A percentile compares a stretch with the other conserved stretches of the same genome.
These are phyloP conservation scores for Pseudocercospora musae DNA, from an alignment of 2,329 filamentous ascomycete species.

Conservation along the genomic window DNA sequence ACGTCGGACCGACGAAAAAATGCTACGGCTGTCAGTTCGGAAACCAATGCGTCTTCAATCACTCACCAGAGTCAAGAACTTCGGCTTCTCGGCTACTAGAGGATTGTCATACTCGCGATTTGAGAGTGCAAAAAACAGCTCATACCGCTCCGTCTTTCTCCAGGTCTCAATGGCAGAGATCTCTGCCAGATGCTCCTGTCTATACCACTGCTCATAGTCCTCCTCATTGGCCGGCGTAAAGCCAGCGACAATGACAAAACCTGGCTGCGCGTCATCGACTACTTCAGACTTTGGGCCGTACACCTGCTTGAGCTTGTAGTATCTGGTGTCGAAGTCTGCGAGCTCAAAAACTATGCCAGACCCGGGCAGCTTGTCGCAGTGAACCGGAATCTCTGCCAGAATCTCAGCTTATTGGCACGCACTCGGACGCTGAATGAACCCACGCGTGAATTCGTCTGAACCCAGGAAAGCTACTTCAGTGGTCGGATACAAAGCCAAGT, in stretches of 20 bases:
- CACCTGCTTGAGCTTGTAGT: constrained; percentile 15
- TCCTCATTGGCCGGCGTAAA: constrained; percentile 17
- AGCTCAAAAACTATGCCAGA: constrained; percentile 14
- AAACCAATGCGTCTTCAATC: neutral
- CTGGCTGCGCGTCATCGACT: constrained; percentile 5
- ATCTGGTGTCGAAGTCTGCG: constrained; percentile 15
- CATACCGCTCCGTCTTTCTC: constrained; percentile 16
- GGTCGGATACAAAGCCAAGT: constrained; percentile 17
- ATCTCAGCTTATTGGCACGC: neutral
- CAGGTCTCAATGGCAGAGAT: constrained; percentile 14
- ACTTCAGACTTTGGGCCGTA: constrained; percentile 3
- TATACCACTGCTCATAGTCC: constrained; percentile 19
- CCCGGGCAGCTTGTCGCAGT: constrained; percentile 10
- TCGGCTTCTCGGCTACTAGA: constrained; percentile 1
- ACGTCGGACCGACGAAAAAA: constrained; percentile 15
- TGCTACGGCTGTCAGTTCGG: constrained; percentile 12
- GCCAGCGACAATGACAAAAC: constrained; percentile 14
- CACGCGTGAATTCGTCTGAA: constrained; percentile 16
- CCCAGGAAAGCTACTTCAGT: constrained; percentile 12
- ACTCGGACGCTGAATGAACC: neutral
- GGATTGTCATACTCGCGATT: neutral
- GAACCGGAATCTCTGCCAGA: constrained; percentile 15
- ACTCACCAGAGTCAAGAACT: constrained; percentile 17
- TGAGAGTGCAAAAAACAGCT: constrained; percentile 8
- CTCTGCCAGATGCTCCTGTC: constrained; percentile 17